These are phyloP conservation scores for Paraconiothyrium sp. DNA, from an alignment of 2,329 filamentous ascomycete genomes.

Conservation along the genomic window DNA sequence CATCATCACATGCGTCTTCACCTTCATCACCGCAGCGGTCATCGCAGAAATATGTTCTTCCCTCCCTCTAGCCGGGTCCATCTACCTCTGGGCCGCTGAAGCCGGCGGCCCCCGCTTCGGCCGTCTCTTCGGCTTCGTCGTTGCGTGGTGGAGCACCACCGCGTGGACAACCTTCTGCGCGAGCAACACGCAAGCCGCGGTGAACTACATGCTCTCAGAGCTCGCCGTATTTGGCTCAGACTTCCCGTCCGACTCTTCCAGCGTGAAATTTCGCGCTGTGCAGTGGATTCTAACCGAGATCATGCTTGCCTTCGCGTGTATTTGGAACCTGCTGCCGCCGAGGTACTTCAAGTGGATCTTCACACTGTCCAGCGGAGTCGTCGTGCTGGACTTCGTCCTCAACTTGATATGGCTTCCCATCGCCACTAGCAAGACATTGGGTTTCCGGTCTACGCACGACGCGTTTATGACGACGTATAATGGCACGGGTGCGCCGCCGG, in stretches of 20 bases:
- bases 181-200: background rate
- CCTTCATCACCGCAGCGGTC: background rate
- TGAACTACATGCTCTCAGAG: background rate
- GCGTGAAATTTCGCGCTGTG: background rate
- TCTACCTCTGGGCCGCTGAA: background rate
- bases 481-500: background rate
- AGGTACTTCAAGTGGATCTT: background rate
- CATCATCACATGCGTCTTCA: background rate
- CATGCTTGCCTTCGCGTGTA: background rate
- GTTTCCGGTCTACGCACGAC: background rate
- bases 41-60: slow-evolving; percentile 1
- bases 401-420: background rate
- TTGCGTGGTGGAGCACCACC: slow-evolving; percentile 1
- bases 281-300: background rate
- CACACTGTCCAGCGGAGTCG: background rate
- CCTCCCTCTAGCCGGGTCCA: background rate
- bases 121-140: background rate
- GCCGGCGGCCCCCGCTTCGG: background rate
- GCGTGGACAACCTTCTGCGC: background rate
- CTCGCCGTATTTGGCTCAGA: background rate
- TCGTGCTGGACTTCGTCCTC: background rate
- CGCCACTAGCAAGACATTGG: background rate
- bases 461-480: slow-evolving; percentile 1
- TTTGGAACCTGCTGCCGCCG: background rate
- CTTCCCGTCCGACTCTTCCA: background rate